Base-by-base conservation (phyloP, 352 stramenopile species). In the Phytophthora podocarpi region DNA sequence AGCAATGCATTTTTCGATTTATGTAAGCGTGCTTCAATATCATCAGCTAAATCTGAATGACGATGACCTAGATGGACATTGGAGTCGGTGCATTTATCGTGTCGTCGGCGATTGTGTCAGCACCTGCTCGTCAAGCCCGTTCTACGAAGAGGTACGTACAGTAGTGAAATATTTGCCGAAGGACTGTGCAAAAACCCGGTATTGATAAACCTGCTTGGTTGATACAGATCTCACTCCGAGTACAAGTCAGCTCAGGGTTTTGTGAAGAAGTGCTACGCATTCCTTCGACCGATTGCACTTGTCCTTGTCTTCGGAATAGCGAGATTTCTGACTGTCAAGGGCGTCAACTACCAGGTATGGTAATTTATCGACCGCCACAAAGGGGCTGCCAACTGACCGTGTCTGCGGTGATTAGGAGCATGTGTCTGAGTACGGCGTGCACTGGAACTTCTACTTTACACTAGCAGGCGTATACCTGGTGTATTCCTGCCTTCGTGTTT, bases 391-490 rank as follows among this genome's bases (percentile, higher is more conserved):
- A 46, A 36, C 26, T 67, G 11, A 68, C 23, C 3, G 30, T 46
- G n/a, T 43, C 6, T 50, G 11, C 70, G 41, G 31, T 46, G 18
- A 46, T 28, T 64, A 96, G 76, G 89, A 98, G 54, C 97, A 99
- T 59, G 95, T 99, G 36, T 97, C 86, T 5, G 98, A 99, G 77
- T 99, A 99, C 72, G 98, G 98, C 27, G 89, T 99, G 16, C 97
- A 99, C 76, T 99, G 98, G 98, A 99, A 99, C 77, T 99, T 99
- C 66, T 99, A 99, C 79, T 98, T 99, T 56, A 99, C 97, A 4
- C 84, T 99, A 16, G 88, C 79, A 12, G 86, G 79, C 4, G 82
- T 96, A 26, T 93, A 93, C 57, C 27, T 96, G 15, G 52, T 85
- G 18, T 89, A 87, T 48, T 87, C 75, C 9, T 51, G 82, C 15